These are phyloP conservation scores for Lipomyces chichibuensis DNA, from an alignment of 805 yeast species.

Conservation along the genomic window DNA sequence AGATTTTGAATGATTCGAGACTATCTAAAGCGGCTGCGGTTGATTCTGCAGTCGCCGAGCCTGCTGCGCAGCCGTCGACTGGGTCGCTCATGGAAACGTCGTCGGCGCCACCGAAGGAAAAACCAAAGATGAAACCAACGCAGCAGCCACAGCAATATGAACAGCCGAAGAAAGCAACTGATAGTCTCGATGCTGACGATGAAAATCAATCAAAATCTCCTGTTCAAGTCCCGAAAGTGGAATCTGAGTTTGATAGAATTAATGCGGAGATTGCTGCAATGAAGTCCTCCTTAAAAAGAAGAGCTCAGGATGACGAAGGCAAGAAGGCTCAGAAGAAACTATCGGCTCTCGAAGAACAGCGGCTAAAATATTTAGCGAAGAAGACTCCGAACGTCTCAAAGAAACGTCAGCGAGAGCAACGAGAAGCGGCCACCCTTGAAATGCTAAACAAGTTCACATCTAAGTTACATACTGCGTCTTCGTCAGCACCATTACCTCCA, in stretches of 20 bases:
- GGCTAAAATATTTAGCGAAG: slow-evolving; percentile 24
- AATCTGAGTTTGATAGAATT: slow-evolving; percentile 29
- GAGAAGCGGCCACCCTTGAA: slow-evolving; percentile 43
- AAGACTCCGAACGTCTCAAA: slow-evolving; percentile 10
- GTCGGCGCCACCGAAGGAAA: neutral
- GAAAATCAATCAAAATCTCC: slow-evolving; percentile 13
- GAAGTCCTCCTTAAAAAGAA: slow-evolving; percentile 28
- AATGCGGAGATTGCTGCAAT: slow-evolving; percentile 32
- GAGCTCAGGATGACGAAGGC: slow-evolving; percentile 1
- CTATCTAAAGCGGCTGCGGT: slow-evolving; percentile 11
- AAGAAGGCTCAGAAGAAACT: slow-evolving; percentile 12
- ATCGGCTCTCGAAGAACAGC: slow-evolving; percentile 43
- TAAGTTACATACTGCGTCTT: slow-evolving; percentile 35
- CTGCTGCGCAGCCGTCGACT: neutral
- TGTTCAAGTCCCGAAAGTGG: slow-evolving; percentile 10
- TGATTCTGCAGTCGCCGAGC: neutral
- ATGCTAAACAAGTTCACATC: slow-evolving; percentile 41
- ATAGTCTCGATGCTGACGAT: slow-evolving; percentile 2
- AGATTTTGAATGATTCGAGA: slow-evolving; percentile 24
- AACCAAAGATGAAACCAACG: neutral
- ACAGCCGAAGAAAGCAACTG: neutral
- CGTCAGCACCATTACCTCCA: slow-evolving; percentile 7
- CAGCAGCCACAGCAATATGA: neutral
- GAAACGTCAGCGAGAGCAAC: slow-evolving; percentile 20
- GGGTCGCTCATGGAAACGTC: neutral